These are phyloP conservation scores for Microcyclosporella mali DNA, from an alignment of 2,329 filamentous ascomycete species.

Conservation along the genomic window DNA sequence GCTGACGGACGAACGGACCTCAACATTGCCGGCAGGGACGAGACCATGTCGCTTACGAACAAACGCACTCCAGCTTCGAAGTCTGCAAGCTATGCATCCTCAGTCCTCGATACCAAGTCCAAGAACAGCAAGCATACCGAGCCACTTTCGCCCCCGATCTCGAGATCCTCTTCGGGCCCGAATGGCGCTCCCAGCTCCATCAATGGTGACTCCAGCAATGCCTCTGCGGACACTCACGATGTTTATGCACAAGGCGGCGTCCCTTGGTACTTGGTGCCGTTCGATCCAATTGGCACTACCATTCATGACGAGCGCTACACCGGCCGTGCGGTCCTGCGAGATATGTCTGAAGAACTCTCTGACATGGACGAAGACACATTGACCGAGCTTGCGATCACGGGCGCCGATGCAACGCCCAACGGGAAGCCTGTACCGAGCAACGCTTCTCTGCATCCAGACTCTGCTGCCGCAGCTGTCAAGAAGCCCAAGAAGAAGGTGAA, in stretches of 20 bases:
- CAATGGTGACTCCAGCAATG: conserved; percentile 12
- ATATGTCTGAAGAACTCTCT: conserved; percentile 71
- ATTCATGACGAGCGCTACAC: conserved; percentile 69
- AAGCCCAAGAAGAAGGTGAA: conserved; percentile 5
- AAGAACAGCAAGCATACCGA: conserved; percentile 24
- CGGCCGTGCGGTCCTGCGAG: conserved; percentile 63
- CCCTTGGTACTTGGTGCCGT: conserved; percentile 79
- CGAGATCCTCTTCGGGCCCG: conserved; percentile 15
- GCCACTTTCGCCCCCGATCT: conserved; percentile 32
- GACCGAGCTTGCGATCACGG: conserved; percentile 46
- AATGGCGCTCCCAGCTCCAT: conserved; percentile 11
- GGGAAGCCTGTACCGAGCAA: conserved; percentile 8
- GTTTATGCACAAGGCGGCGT: conserved; percentile 63
- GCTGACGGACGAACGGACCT: conserved; percentile 27
- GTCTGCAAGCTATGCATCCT: conserved; percentile 21
- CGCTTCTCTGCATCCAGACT: neutral
- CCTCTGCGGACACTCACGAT: conserved; percentile 33
- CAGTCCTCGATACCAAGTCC: conserved; percentile 8
- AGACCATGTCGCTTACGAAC: conserved; percentile 12
- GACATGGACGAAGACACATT: conserved; percentile 90
- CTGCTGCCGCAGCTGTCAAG: neutral
- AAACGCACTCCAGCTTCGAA: conserved; percentile 21
- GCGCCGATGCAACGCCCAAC: conserved; percentile 15
- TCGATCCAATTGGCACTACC: conserved; percentile 73
- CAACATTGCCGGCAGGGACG: conserved; percentile 16